Evolutionary conservation across 2,329 filamentous ascomycete genomes (phyloP), one percentile per base, ranked within the genome.

Genomic region (Phialocephala subalpina): DNA sequence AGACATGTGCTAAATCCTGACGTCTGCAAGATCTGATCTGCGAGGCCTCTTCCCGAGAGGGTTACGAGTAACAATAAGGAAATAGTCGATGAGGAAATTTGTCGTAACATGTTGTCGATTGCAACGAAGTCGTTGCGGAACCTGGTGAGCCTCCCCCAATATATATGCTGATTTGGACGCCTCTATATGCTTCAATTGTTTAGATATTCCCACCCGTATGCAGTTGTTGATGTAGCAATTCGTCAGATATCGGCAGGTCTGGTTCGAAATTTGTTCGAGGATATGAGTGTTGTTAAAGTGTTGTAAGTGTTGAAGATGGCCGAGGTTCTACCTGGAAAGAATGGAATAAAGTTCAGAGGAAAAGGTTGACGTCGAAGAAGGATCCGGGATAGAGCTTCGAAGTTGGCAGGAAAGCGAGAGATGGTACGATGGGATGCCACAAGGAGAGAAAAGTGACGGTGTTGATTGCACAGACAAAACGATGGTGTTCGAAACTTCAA

Each of bases 1-100:
- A 84, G 79, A 80, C 96, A 98, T 70, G 89, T 89, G 74, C 84
- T 87, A 81, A 96, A 97, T 66, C 94, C 92, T 69, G 86, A 87
- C 27, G 94, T 97, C 76, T 90, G 87, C 65, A 99, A 86, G 65
- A 97, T 83, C 72, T 95, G 89, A 67, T 81, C 84, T 63, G 87
- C 92, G 66, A 91, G 77, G 62, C 85, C 90, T 65, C 71, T 73
- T 64, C 65, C 73, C 65, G 74, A 69, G 64, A 77, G 70, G 58
- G 66, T 65, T 62, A 68, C 71, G 27, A 75, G 65, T 60, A 75
- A 65, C 56, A 74, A 63, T 59, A 76, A 73, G 69, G 72, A 74
- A 72, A 75, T 16, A 16, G 71, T 62, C 25, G 68, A 73, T 63
- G 73, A 67, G 59, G 69, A 70, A 70, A 68, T 65, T 67, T 67